Base-by-base conservation (phyloP, 169 alveolate genomes). In the Cryptosporidium canis region DNA sequence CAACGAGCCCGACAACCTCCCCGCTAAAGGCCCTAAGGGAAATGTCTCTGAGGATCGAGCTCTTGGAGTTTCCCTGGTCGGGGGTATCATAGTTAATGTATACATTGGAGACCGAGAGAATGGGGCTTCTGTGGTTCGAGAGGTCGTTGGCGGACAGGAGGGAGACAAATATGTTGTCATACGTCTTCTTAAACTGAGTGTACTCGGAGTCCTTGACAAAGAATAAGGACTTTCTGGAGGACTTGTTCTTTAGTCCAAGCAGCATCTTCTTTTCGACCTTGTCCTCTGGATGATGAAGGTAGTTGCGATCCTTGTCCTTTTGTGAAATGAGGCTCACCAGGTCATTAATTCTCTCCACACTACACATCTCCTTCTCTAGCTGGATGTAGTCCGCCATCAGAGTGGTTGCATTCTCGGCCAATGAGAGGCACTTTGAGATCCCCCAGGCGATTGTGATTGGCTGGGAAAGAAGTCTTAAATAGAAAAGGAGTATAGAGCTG, bases 1-100 rank as follows among this genome's bases (percentile, higher is more conserved):
- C 98, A 85, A 95, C 90, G 21, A 95, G 83, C 14, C 95, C 95
- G 2, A 94, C 77, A 37, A 94, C 83, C 83, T 95, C 95, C 18
- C 96, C 96, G 41, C 37, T 61, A 48, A 21, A 55, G n/a, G 72
- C 87, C 11, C 58, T 58, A n/a, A 77, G 21, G 53, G 84, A 70
- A n/a, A 70, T 70, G 7, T 70, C 33, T 53, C 39, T 70, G 21
- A 70, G 47, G n/a, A 70, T 70, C 11, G 55, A 53, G 7, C 41
- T 70, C 14, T 18, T 24, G 12, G 6, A 11, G 3, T 16, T 18
- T 21, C 45, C 51, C 9, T 58, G 8, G 24, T 33, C 41, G 7
- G 63, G 18, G 14, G 41, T 12, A n/a, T 43, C 61, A 31, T 77
- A 77, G 35, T 55, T 39, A 35, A 77, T 77, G 16, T 48, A 77